Evolutionary conservation across 2,329 filamentous ascomycete species (phyloP), one percentile per base, ranked within the genome.

Genomic region (Polytolypa hystricis): DNA sequence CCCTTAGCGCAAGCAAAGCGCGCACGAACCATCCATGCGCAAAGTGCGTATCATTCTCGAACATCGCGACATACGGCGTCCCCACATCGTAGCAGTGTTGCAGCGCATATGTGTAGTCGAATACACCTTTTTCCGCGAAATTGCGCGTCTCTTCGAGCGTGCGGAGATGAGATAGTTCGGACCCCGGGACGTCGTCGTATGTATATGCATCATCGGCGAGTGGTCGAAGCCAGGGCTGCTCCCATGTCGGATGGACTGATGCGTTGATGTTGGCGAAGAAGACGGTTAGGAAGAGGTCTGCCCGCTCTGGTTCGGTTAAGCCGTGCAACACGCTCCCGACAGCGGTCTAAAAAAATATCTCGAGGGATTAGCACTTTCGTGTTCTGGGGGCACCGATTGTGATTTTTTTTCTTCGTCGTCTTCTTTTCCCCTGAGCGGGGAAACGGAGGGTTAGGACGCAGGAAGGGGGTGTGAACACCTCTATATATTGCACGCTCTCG

Each of bases 21-120:
- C 62, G 56, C 27, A 60, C 50, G 42, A 61, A 65, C 65, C 66
- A 69, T 9, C 65, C 65, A 30, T 66, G 61, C 43, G 62, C 55
- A 21, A 62, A 64, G 4, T 69, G 38, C 2, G 60, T 54, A 42
- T 69, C 65, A 42, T 69, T 65, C 42, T 69, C 66, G 3, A 69
- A 45, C 20, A 69, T 60, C 4, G 55, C 50, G 23, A 62, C 54
- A 40, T 65, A 66, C 2, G 56, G 54, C 4, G 63, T 52, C 12
- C 53, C 51, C 4, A 52, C 50, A 19, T 50, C 47, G 15, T 53
- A 42, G 46, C 66, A 68, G 8, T 54, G 53, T 32, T 59, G 53
- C 16, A 68, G 43, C 17, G 67, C 43, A 29, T 61, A 60, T 7
- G 47, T 53, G 41, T 67, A 67, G 42, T 69, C 65, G 38, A 60